Conservation (phyloP, 2,329 filamentous ascomycete species). For the Pseudogymnoascus sp. region DNA sequence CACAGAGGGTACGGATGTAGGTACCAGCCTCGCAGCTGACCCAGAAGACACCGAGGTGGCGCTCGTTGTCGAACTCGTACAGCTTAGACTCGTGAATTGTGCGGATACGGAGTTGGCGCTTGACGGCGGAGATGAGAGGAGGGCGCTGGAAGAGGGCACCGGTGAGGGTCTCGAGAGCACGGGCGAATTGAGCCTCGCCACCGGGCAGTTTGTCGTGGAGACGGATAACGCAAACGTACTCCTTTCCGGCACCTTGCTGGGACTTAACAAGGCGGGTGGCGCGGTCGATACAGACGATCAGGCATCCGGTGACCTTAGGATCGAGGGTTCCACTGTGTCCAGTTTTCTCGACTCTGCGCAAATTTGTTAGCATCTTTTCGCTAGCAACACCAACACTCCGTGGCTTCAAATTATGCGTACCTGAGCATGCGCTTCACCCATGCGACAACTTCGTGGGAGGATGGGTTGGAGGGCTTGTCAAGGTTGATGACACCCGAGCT, state of each 20-base stretch:
- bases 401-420: conserved; percentile 38
- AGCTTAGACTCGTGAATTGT: conserved; percentile 97
- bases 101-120: conserved; percentile 95
- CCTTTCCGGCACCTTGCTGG: conserved; percentile 97
- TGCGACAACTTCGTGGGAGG: conserved; percentile 95
- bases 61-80: conserved; percentile 96
- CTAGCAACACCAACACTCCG: background rate
- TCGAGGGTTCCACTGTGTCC: conserved; percentile 97
- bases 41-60: conserved; percentile 97
- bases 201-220: conserved; percentile 93
- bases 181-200: conserved; percentile 84
- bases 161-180: conserved; percentile 90
- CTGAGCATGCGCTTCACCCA: conserved; percentile 98
- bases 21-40: conserved; percentile 98
- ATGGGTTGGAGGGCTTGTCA: conserved; percentile 95
- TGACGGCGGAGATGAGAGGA: conserved; percentile 95
- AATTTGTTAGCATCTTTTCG: conserved; percentile 18
- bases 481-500: conserved; percentile 98
- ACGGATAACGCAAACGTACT: conserved; percentile 93
- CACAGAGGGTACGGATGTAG: conserved; percentile 96
- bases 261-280: conserved; percentile 97
- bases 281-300: conserved; percentile 93
- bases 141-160: conserved; percentile 96
- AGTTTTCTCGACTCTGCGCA: conserved; percentile 75
- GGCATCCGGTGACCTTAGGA: conserved; percentile 92